Evolutionary conservation across 2,329 filamentous ascomycete species (phyloP).

Genomic region (Ceratocystis papillata): DNA sequence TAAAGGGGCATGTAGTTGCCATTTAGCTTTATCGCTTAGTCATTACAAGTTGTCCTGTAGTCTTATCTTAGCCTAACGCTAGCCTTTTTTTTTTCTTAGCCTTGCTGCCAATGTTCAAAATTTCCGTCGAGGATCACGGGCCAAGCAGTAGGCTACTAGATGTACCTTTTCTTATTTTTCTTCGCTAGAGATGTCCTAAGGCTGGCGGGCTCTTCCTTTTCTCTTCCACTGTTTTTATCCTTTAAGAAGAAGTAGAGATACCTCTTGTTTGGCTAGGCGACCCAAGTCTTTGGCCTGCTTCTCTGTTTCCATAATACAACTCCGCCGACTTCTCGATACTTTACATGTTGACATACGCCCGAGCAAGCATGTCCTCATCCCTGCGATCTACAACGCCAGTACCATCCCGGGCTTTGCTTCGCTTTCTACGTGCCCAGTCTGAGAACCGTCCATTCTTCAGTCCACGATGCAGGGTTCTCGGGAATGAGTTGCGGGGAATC

Average conservation of each 20-base stretch:
- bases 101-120: neutral
- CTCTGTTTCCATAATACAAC: no score
- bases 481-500: constrained; percentile 6
- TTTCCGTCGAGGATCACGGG: constrained; percentile 1
- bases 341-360: constrained; percentile 18
- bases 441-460: constrained; percentile 45
- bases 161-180: constrained; percentile 17
- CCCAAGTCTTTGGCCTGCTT: no score
- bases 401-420: constrained; percentile 50
- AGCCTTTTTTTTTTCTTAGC: neutral
- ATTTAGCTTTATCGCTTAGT: neutral
- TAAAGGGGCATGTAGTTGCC: neutral
- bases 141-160: constrained; percentile 8
- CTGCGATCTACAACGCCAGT: constrained; percentile 34
- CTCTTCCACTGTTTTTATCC: neutral
- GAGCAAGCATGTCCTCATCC: constrained; percentile 36
- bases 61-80: neutral
- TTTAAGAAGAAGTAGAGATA: neutral
- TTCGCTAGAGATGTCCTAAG: neutral
- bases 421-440: constrained; percentile 62
- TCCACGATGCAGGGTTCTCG: constrained; percentile 26
- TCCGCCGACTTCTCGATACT: no score
- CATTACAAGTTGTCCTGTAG: neutral
- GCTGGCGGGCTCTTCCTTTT: neutral
- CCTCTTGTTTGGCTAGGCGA: no score